Percentiles rank a stretch among this genome's conserved stretches.
Evolutionary conservation across 495 filamentous ascomycete species (phyloP).

Genomic region (Wilcoxina mikolae): DNA sequence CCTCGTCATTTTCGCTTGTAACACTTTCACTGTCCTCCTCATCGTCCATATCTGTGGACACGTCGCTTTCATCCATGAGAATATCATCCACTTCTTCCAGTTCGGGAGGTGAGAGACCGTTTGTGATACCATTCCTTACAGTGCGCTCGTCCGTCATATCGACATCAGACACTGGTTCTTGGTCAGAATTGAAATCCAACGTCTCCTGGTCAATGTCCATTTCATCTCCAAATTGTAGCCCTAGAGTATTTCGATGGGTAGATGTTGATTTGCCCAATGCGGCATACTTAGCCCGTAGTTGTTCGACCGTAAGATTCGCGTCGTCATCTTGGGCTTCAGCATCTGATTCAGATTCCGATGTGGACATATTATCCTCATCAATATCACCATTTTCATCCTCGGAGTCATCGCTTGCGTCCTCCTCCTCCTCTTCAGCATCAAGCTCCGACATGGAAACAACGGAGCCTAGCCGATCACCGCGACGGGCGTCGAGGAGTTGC

Average conservation of each 20-base stretch:
- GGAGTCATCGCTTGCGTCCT: conserved; percentile 35
- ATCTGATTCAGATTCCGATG: conserved; percentile 38
- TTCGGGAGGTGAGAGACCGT: conserved; percentile 32
- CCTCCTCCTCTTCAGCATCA: conserved; percentile 39
- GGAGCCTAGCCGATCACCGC: conserved; percentile 17
- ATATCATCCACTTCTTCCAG: conserved; percentile 53
- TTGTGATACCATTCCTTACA: conserved; percentile 23
- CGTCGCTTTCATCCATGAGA: conserved; percentile 59
- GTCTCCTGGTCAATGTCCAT: conserved; percentile 12
- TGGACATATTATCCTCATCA: conserved; percentile 38
- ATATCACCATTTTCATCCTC: conserved; percentile 30
- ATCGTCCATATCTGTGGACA: conserved; percentile 79
- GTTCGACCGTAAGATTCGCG: conserved; percentile 60
- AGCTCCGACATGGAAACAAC: conserved; percentile 11
- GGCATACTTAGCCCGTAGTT: conserved; percentile 66
- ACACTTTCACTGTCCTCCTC: conserved; percentile 35
- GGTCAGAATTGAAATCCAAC: conserved; percentile 5
- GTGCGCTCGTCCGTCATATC: conserved; percentile 8
- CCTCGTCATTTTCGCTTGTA: conserved; percentile 39
- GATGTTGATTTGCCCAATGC: conserved; percentile 33
- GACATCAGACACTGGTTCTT: conserved; percentile 8
- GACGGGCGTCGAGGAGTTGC: conserved; percentile 24
- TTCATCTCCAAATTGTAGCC: not conserved
- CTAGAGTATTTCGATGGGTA: conserved; percentile 2
- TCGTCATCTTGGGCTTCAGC: conserved; percentile 40